phyloP scores from a whole-genome alignment of 805 yeast genomes.

The Candida tammaniensis region DNA sequence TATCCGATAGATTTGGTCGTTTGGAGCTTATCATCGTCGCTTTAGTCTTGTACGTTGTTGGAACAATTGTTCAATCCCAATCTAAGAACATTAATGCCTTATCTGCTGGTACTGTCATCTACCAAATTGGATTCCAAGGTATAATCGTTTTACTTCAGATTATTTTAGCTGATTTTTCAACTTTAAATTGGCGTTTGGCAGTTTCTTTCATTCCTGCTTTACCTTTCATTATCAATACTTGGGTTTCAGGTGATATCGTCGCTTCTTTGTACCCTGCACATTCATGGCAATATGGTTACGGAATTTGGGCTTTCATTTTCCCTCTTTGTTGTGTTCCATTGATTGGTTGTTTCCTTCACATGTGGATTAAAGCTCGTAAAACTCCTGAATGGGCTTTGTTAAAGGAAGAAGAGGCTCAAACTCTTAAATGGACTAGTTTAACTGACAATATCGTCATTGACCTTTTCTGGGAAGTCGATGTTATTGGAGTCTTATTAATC shows the following conservation, averaged over 20 bases:
- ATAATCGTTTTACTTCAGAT: conserved; percentile 54
- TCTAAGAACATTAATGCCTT: conserved; percentile 55
- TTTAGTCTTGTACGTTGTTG: conserved; percentile 55
- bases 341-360: conserved; percentile 49
- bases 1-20: conserved; percentile 69
- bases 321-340: conserved; percentile 67
- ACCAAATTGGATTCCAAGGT: conserved; percentile 58
- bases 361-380: conserved; percentile 51
- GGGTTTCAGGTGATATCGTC: conserved; percentile 67
- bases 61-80: conserved; percentile 63
- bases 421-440: conserved; percentile 15
- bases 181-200: conserved; percentile 67
- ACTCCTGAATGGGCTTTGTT: conserved; percentile 50
- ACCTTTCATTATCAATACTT: conserved; percentile 74
- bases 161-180: conserved; percentile 63
- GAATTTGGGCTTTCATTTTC: conserved; percentile 77
- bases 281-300: conserved; percentile 66
- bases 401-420: conserved; percentile 31
- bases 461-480: conserved; percentile 62
- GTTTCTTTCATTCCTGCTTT: conserved; percentile 64
- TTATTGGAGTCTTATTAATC: conserved; percentile 58
- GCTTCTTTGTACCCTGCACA: conserved; percentile 42
- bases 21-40: conserved; percentile 48
- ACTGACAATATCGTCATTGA: conserved; percentile 33
- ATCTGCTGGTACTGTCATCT: conserved; percentile 62